Base-by-base conservation (phyloP, 208 protist genomes). In the Crithidia expoeki region DNA sequence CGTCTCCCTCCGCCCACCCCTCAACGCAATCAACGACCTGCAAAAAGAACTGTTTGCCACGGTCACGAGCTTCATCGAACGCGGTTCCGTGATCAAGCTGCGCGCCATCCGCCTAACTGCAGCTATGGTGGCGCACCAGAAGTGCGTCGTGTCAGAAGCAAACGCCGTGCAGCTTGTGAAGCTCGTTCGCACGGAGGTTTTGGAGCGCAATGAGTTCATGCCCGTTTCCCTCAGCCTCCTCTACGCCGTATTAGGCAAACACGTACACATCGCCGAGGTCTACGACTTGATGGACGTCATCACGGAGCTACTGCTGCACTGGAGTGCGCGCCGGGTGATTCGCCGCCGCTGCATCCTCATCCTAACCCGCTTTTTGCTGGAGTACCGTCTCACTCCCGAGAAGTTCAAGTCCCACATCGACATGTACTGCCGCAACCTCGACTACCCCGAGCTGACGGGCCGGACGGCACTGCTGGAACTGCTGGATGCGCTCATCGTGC, bases 351-450 rank as follows among this genome's bases (percentile, higher is more conserved):
- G 89, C 71, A 82, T 94, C 34, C 62, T 86, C 38, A 83, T 92
- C 25, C 52, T 97, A 19, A 82, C 84, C 9, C 85, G 90, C 64
- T 97, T 97, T 78, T 74, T 97, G 21, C 94, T 91, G n/a, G 91
- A 97, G 80, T 97, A 93, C 74, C 81, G 84, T 38, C 84, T 97
- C 64, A 97, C 93, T 11, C 85, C 83, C 17, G 79, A 88, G 42
- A 96, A 96, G 79, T 94, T 96, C 61, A 81, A 83, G 60, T 95
- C 89, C 0, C 93, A 97, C 68, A 84, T 97, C 30, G 92, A 97
- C 71, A 68, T 93, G 28, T 79, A 92, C 57, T 91, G 86, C 72
- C 71, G 81, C 19, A 97, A 97, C 69, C 76, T 97, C 14, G 88
- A 95, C 67, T 96, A 92, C 77, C 91, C 91, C 9, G 85, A 92